These are phyloP conservation scores for Monosporascus sp. DNA, from an alignment of 2,329 filamentous ascomycete genomes.

Conservation along the genomic window DNA sequence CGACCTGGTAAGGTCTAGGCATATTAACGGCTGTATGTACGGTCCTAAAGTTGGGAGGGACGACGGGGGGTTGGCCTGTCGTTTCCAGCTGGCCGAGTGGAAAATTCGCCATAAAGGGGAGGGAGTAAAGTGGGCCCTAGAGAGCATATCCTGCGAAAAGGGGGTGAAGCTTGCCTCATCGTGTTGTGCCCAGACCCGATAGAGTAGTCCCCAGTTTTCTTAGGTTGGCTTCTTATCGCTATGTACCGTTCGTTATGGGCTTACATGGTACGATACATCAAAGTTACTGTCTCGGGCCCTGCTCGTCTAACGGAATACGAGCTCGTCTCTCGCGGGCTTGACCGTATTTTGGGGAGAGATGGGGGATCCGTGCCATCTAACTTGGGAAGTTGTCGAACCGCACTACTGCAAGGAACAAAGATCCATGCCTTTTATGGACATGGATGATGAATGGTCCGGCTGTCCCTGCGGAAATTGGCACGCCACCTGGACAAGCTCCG, in stretches of 20 bases:
- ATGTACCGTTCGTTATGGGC: neutral
- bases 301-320: neutral
- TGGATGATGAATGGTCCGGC: neutral
- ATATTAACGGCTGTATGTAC: neutral
- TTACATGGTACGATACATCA: neutral
- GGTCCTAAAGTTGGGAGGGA: neutral
- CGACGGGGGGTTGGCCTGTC: too few species aligned
- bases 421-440: neutral
- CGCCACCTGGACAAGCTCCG: neutral
- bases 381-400: neutral
- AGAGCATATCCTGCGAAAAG: neutral
- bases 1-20: neutral
- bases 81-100: neutral
- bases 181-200: neutral
- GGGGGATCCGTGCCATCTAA: neutral
- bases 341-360: neutral
- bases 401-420: conserved; percentile 4
- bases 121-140: neutral
- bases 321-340: neutral
- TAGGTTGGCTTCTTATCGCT: neutral
- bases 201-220: neutral
- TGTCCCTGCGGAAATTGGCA: neutral
- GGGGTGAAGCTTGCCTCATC: neutral
- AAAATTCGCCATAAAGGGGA: neutral
- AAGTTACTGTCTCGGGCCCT: neutral